phyloP scores from a whole-genome alignment of 805 yeast species.

The Yarrowia sp. region DNA sequence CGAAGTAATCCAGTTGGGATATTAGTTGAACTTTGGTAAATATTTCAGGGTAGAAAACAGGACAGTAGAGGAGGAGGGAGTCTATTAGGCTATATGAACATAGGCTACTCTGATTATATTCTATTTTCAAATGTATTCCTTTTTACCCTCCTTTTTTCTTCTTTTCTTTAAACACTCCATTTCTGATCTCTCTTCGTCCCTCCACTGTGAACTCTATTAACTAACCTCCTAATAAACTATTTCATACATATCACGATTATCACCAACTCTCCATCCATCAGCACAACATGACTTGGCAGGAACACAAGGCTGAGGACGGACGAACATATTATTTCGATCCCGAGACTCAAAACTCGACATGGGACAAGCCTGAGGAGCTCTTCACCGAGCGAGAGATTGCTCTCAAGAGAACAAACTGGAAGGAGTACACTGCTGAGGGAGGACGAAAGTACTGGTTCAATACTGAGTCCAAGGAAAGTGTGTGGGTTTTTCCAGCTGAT shows the following conservation, averaged over 20 bases:
- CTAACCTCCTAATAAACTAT: background rate
- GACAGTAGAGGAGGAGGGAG: background rate
- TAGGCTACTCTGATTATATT: too few species aligned
- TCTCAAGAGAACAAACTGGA: constrained; percentile 55
- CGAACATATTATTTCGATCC: constrained; percentile 67
- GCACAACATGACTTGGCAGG: constrained; percentile 51
- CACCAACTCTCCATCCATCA: background rate
- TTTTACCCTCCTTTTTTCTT: too few species aligned
- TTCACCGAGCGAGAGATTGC: constrained; percentile 41
- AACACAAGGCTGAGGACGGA: constrained; percentile 61
- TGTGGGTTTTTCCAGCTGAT: constrained; percentile 75
- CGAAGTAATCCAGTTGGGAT: background rate
- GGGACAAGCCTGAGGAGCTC: constrained; percentile 72
- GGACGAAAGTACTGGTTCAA: constrained; percentile 71
- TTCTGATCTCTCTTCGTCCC: too few species aligned
- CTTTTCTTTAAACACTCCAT: too few species aligned
- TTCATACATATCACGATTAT: too few species aligned
- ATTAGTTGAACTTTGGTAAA: background rate
- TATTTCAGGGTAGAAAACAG: too few species aligned
- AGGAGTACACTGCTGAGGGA: constrained; percentile 47
- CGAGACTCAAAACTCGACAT: constrained; percentile 63
- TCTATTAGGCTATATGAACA: too few species aligned
- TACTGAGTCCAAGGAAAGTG: constrained; percentile 57
- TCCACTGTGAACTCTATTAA: background rate
- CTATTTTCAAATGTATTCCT: too few species aligned